Percentiles rank a stretch among this genome's conserved stretches.
phyloP scores from a whole-genome alignment of 177 flowering plant genomes.

The Telopea speciosissima region DNA sequence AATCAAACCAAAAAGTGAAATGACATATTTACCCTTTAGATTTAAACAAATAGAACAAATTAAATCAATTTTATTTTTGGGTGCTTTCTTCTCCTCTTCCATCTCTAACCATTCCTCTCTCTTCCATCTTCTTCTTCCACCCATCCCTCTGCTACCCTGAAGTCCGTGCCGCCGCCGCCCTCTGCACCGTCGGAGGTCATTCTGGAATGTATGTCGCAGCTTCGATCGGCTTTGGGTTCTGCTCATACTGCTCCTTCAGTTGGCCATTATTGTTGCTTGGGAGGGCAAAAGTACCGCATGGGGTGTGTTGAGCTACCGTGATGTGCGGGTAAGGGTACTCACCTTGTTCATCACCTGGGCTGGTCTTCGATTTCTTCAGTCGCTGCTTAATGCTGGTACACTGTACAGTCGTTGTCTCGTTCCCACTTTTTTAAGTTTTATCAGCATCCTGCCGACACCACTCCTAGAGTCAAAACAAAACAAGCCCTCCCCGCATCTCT shows the following conservation, averaged over 20 bases:
- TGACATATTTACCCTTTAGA: no score
- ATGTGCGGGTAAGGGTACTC: conserved; percentile 64
- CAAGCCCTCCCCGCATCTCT: no score
- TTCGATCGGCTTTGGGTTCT: conserved; percentile 86
- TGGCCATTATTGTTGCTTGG: conserved; percentile 77
- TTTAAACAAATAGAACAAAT: no score
- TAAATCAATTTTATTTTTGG: no score
- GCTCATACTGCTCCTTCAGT: conserved; percentile 68
- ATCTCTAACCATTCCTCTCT: no score
- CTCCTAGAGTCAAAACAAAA: no score
- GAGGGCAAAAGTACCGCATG: conserved; percentile 45
- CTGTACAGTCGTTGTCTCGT: conserved; percentile 49
- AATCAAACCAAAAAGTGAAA: no score
- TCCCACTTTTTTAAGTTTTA: no score
- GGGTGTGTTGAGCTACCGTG: conserved; percentile 48
- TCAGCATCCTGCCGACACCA: no score
- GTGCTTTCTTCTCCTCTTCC: no score
- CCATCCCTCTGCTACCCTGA: neutral
- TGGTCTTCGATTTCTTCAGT: conserved; percentile 62
- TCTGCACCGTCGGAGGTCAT: conserved; percentile 40
- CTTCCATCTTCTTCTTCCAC: no score
- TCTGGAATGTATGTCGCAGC: conserved; percentile 85
- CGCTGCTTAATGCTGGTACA: conserved; percentile 81
- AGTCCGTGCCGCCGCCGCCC: conserved; percentile 7
- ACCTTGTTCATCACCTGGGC: conserved; percentile 87